Percentiles rank a stretch among this genome's conserved stretches.
Evolutionary conservation across 257 asterid species (phyloP).

Genomic region (Solanum chiquidenum): DNA sequence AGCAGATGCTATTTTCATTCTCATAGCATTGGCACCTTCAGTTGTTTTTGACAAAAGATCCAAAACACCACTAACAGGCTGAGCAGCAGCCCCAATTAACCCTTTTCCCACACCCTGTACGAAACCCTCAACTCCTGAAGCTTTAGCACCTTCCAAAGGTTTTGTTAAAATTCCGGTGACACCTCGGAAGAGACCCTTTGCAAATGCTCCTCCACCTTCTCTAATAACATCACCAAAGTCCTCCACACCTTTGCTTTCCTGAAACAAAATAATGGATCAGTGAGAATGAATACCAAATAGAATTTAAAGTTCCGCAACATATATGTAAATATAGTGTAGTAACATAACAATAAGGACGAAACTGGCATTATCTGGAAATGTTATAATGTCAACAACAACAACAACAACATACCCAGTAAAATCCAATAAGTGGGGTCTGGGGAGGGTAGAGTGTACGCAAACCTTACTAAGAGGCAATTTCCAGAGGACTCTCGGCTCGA

Average conservation of each 20-base stretch:
- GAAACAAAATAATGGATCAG: constrained; percentile 3
- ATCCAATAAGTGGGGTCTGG: background rate
- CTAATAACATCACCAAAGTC: constrained; percentile 95
- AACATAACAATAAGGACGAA: background rate
- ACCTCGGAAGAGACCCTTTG: constrained; percentile 96
- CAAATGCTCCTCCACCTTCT: constrained; percentile 98
- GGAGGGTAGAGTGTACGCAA: background rate
- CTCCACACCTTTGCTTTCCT: constrained; percentile 97
- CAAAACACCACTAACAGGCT: constrained; percentile 96
- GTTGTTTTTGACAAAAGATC: constrained; percentile 96
- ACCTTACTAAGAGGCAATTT: background rate
- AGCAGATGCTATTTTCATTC: constrained; percentile 94
- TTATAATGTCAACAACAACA: background rate
- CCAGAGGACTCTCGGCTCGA: background rate
- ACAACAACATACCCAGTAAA: background rate
- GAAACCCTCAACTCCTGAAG: constrained; percentile 98
- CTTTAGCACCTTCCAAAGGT: constrained; percentile 99
- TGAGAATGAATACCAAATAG: constrained; percentile 2
- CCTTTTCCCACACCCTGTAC: constrained; percentile 99
- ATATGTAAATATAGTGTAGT: background rate
- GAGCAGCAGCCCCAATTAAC: constrained; percentile 95
- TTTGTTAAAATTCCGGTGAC: constrained; percentile 94
- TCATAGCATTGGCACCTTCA: constrained; percentile 98
- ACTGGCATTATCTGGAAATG: background rate
- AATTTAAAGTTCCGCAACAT: background rate